Percentiles rank a stretch among this genome's conserved stretches.
These are phyloP conservation scores for Hyaloscypha variabilis DNA, from an alignment of 495 filamentous ascomycete genomes.

Conservation along the genomic window DNA sequence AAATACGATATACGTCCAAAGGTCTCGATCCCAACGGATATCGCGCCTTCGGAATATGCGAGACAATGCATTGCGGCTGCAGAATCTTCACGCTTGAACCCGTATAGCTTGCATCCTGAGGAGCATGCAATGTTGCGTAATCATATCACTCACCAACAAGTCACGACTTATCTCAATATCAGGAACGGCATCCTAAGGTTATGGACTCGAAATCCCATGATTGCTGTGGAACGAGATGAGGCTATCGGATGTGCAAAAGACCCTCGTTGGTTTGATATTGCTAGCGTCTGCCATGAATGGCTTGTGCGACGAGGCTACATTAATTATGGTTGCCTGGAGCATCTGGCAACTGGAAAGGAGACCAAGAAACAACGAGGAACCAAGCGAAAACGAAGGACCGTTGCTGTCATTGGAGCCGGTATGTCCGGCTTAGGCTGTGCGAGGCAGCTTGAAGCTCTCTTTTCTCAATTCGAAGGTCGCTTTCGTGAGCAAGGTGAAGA, in stretches of 20 bases:
- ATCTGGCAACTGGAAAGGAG: constrained; percentile 47
- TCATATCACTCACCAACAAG: constrained; percentile 83
- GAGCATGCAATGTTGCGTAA: constrained; percentile 81
- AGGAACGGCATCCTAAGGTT: constrained; percentile 91
- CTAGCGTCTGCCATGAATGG: constrained; percentile 90
- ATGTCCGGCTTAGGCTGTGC: constrained; percentile 92
- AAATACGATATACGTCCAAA: constrained; percentile 66
- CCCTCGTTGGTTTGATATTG: constrained; percentile 86
- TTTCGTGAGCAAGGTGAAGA: constrained; percentile 64
- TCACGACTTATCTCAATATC: constrained; percentile 96
- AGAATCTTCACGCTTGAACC: constrained; percentile 85
- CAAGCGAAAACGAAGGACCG: constrained; percentile 59
- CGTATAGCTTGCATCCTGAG: constrained; percentile 82
- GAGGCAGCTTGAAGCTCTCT: constrained; percentile 83
- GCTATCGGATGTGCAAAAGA: constrained; percentile 92
- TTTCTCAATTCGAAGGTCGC: constrained; percentile 70
- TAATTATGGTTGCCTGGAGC: constrained; percentile 85
- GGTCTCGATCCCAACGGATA: constrained; percentile 77
- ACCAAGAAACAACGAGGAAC: constrained; percentile 27
- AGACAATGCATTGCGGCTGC: constrained; percentile 87
- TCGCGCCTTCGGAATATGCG: constrained; percentile 75
- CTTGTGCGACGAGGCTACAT: constrained; percentile 89
- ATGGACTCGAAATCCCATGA: constrained; percentile 88
- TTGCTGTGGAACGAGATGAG: constrained; percentile 83
- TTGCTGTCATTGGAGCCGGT: constrained; percentile 92